Conservation (phyloP, 495 filamentous ascomycete species). For the Neurospora sp. region DNA sequence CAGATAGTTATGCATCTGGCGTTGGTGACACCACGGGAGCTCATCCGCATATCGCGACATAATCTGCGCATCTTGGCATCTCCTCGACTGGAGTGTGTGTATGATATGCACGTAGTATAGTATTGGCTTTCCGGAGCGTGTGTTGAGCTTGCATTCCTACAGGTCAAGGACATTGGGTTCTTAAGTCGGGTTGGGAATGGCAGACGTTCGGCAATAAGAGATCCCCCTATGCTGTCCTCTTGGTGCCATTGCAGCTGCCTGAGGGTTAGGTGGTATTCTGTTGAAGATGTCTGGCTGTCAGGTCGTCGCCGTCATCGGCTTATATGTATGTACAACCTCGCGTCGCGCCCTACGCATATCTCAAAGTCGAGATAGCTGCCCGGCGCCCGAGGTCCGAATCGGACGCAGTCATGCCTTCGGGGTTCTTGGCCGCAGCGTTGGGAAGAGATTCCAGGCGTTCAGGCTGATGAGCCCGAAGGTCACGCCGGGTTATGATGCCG, state of each 20-base stretch:
- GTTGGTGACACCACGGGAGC: background rate
- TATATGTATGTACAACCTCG: background rate
- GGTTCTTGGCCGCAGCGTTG: background rate
- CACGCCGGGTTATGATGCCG: background rate
- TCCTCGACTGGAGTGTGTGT: background rate
- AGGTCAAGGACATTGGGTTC: background rate
- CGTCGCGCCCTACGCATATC: background rate
- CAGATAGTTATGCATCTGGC: background rate
- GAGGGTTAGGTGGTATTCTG: background rate
- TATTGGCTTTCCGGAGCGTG: background rate
- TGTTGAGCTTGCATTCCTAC: background rate
- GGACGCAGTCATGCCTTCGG: background rate
- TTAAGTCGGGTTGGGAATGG: background rate
- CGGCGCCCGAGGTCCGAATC: background rate
- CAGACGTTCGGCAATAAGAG: background rate
- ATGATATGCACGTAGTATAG: background rate
- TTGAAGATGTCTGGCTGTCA: background rate
- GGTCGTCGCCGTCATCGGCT: background rate
- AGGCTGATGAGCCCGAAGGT: background rate
- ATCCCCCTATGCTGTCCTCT: background rate
- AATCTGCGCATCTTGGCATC: background rate
- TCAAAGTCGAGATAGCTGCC: background rate
- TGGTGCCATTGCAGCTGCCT: background rate
- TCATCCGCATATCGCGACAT: background rate
- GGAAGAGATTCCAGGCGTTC: background rate